Evolutionary conservation across 345 rosid species (phyloP).

Genomic region (Tarenaya hassleriana): DNA sequence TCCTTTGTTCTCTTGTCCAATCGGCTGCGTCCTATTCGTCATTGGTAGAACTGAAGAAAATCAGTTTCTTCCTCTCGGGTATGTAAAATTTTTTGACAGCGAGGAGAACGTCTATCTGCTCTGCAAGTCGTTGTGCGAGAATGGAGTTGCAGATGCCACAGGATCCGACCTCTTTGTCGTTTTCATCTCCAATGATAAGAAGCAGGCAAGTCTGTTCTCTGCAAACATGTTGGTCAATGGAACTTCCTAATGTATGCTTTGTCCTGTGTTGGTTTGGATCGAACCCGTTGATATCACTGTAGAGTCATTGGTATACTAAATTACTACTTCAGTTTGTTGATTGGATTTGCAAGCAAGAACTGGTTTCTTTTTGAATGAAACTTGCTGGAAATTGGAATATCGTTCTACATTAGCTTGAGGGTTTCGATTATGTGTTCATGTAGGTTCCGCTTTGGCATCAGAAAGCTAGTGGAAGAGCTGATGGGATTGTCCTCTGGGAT

Average conservation of each 20-base stretch:
- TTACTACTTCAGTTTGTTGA: too few relatives aligned
- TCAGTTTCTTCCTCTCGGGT: not conserved
- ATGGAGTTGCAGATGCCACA: constrained; percentile 42
- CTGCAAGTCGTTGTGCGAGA: constrained; percentile 53
- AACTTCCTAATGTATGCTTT: constrained; percentile 1
- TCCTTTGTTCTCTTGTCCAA: constrained; percentile 2
- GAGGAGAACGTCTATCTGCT: constrained; percentile 82
- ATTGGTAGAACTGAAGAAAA: constrained; percentile 1
- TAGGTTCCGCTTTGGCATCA: constrained; percentile 95
- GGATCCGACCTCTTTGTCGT: constrained; percentile 66
- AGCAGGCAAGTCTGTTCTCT: constrained; percentile 44
- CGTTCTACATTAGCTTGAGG: not conserved
- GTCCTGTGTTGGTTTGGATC: not conserved
- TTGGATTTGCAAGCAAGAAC: too few relatives aligned
- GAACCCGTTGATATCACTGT: not conserved
- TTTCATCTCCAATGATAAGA: constrained; percentile 81
- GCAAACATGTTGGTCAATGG: not conserved
- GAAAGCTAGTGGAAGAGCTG: constrained; percentile 74
- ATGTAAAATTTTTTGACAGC: constrained; percentile 24
- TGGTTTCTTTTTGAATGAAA: too few relatives aligned
- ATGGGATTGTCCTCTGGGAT: constrained; percentile 82
- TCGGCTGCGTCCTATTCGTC: constrained; percentile 4
- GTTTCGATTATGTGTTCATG: constrained; percentile 11
- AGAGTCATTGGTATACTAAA: too few relatives aligned
- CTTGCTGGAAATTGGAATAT: too few relatives aligned